phyloP scores from a whole-genome alignment of 2,329 filamentous ascomycete species.

The Penicillium glabrum region DNA sequence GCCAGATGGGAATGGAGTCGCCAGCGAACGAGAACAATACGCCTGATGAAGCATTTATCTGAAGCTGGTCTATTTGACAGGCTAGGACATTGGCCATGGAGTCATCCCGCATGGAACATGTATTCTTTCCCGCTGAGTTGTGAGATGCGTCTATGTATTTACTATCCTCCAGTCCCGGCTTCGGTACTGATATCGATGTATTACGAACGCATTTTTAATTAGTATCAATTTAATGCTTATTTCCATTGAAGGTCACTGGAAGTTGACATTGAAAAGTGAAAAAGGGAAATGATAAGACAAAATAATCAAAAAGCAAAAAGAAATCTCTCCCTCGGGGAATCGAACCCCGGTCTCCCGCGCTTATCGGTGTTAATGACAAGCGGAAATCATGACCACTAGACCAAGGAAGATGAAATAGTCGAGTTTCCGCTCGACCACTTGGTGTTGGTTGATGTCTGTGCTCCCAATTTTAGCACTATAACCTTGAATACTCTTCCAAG shows the following conservation, averaged over 20 bases:
- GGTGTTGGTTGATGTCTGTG: slow-evolving; percentile 13
- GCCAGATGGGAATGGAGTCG: slow-evolving; percentile 13
- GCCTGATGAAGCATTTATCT: slow-evolving; percentile 29
- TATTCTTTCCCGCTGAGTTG: neutral
- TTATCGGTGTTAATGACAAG: slow-evolving; percentile 33
- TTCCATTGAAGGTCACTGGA: neutral
- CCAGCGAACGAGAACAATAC: slow-evolving; percentile 9
- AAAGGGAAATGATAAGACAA: neutral
- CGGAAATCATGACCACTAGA: slow-evolving; percentile 42
- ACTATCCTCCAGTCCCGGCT: neutral
- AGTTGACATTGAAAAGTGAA: neutral
- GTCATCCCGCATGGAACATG: neutral
- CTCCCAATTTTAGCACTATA: neutral
- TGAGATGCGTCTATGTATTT: neutral
- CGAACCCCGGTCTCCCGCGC: slow-evolving; percentile 38
- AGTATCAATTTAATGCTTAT: neutral
- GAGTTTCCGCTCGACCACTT: slow-evolving; percentile 27
- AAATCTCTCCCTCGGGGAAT: slow-evolving; percentile 33
- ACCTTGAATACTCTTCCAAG: neutral
- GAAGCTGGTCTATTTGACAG: slow-evolving; percentile 21
- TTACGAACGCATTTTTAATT: neutral
- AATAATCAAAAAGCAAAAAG: slow-evolving; percentile 8
- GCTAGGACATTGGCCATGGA: slow-evolving; percentile 2
- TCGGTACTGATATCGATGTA: neutral
- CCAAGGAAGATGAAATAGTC: slow-evolving; percentile 22